Evolutionary conservation across 257 asterid species (phyloP).

Genomic region (Jaltomata sinuosa): DNA sequence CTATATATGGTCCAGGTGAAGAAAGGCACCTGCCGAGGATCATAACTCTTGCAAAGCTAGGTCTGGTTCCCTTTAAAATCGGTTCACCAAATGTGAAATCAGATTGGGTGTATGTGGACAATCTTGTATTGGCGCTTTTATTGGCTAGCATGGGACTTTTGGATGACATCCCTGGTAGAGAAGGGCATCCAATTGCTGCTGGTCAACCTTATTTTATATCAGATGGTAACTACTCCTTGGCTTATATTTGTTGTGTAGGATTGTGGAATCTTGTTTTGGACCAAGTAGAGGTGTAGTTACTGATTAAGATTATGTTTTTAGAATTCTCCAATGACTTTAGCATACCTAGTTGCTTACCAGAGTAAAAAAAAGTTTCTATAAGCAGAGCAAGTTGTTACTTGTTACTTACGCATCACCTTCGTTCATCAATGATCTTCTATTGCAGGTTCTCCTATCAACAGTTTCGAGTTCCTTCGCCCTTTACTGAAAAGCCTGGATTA

Average conservation of each 20-base stretch:
- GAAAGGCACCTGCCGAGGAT: conserved; percentile 95
- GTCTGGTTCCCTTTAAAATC: conserved; percentile 70
- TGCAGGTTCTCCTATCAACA: conserved; percentile 87
- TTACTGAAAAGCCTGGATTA: conserved; percentile 67
- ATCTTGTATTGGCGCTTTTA: conserved; percentile 71
- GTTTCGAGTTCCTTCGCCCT: conserved; percentile 69
- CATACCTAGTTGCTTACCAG: background rate
- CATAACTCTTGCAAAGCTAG: conserved; percentile 59
- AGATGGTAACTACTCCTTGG: conserved; percentile 47
- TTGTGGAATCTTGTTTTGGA: background rate
- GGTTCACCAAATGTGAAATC: conserved; percentile 60
- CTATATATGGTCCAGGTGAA: conserved; percentile 97
- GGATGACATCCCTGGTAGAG: conserved; percentile 81
- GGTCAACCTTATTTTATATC: conserved; percentile 95
- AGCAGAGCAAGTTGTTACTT: background rate
- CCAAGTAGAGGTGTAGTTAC: background rate
- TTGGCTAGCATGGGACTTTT: conserved; percentile 98
- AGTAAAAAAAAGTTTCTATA: background rate
- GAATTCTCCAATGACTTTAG: background rate
- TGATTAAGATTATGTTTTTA: background rate
- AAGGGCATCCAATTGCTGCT: conserved; percentile 72
- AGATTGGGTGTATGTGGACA: conserved; percentile 87
- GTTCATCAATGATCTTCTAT: conserved; percentile 3
- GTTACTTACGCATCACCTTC: background rate
- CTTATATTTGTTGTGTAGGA: background rate